Conservation (phyloP, 257 asterid species). For the Gentiana macrophylla region DNA sequence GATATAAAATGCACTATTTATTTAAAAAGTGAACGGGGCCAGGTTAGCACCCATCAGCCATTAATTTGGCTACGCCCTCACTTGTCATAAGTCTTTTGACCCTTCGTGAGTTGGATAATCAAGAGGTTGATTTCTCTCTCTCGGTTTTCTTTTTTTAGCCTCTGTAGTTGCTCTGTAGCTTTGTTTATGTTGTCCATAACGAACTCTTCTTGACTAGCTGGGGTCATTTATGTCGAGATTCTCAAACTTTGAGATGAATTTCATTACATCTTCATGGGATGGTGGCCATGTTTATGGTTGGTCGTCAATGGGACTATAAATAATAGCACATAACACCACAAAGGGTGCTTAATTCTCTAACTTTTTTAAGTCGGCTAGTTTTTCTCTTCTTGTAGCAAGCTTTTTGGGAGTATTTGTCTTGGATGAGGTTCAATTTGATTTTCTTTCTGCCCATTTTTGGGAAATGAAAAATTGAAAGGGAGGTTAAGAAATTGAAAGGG, state of each 20-base stretch:
- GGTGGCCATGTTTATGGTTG: slow-evolving; percentile 10
- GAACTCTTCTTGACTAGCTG: slow-evolving; percentile 3
- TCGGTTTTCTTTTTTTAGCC: not conserved
- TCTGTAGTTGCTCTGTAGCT: not conserved
- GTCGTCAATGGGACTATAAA: not conserved
- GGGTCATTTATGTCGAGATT: not conserved
- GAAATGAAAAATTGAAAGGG: no score
- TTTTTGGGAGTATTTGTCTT: not conserved
- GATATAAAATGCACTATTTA: no score
- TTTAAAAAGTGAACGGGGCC: no score
- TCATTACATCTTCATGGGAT: not conserved
- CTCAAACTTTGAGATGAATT: slow-evolving; percentile 2
- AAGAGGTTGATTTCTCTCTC: not conserved
- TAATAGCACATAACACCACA: not conserved
- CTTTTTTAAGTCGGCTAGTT: not conserved
- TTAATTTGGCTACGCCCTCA: no score
- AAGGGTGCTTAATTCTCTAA: not conserved
- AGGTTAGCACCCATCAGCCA: no score
- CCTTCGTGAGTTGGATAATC: not conserved
- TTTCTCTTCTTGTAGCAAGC: not conserved
- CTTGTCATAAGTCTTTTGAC: not conserved
- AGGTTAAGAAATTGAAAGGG: no score
- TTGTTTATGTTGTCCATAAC: not conserved
- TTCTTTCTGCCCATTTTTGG: no score
- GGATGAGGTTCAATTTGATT: not conserved